These are phyloP conservation scores for Lodderomyces pseudojiufengensis DNA, from an alignment of 1,139 yeast species.

Conservation along the genomic window DNA sequence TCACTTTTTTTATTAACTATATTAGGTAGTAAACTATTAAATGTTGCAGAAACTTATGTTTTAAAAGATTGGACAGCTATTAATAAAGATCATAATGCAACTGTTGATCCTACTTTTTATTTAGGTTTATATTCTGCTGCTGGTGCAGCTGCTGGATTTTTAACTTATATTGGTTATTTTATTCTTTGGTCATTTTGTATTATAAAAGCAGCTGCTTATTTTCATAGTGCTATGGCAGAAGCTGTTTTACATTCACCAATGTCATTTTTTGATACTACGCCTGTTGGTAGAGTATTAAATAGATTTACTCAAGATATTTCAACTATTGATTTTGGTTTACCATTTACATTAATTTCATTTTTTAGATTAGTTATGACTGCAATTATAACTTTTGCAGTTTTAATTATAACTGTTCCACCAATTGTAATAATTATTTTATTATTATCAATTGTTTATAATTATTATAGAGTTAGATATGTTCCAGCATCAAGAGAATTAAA, in stretches of 20 bases:
- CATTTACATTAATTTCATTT: constrained; percentile 53
- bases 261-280: constrained; percentile 58
- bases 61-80: constrained; percentile 38
- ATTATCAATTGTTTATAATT: constrained; percentile 50
- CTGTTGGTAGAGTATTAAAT: constrained; percentile 57
- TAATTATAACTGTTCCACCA: constrained; percentile 61
- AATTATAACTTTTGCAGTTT: constrained; percentile 57
- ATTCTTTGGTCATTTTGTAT: constrained; percentile 32
- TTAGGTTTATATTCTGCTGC: constrained; percentile 24
- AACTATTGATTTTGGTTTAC: constrained; percentile 69
- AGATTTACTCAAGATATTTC: constrained; percentile 80
- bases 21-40: constrained; percentile 18
- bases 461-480: constrained; percentile 41
- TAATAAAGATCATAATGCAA: constrained; percentile 24
- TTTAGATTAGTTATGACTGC: constrained; percentile 56
- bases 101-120: constrained; percentile 21
- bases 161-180: constrained; percentile 25
- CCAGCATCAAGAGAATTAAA: constrained; percentile 36
- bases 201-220: constrained; percentile 28
- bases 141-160: constrained; percentile 28
- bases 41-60: constrained; percentile 26
- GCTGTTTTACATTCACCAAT: constrained; percentile 46
- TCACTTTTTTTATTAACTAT: constrained; percentile 21
- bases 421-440: constrained; percentile 35
- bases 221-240: constrained; percentile 37